phyloP scores from a whole-genome alignment of 1,139 yeast genomes.

The Chernovozyma aurita region DNA sequence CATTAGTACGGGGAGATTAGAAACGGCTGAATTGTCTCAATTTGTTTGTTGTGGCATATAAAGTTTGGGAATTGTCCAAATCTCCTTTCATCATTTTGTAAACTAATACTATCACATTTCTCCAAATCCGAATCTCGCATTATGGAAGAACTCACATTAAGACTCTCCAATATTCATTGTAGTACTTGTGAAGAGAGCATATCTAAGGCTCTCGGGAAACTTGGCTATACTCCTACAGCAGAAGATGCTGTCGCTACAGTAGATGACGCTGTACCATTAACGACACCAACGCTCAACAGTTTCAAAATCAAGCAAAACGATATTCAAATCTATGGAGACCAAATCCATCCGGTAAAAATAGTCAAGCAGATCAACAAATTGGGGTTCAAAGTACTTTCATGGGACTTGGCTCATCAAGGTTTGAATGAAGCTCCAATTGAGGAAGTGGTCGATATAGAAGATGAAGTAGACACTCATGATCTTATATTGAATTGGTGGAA shows the following conservation, averaged over 20 bases:
- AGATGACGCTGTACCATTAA: neutral
- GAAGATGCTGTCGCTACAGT: no score
- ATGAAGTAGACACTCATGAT: slow-evolving; percentile 5
- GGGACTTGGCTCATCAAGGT: slow-evolving; percentile 21
- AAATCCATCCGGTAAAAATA: slow-evolving; percentile 13
- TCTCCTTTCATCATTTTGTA: no score
- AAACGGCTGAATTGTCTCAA: no score
- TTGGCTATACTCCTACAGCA: slow-evolving; percentile 1
- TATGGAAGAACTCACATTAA: slow-evolving; percentile 26
- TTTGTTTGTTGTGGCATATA: no score
- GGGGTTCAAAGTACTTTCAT: slow-evolving; percentile 31
- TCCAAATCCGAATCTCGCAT: neutral
- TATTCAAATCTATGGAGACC: slow-evolving; percentile 6
- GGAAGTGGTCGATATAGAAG: slow-evolving; percentile 1
- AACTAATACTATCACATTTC: no score
- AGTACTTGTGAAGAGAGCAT: slow-evolving; percentile 43
- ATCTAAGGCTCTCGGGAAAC: slow-evolving; percentile 13
- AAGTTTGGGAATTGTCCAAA: no score
- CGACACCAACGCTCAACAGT: slow-evolving; percentile 8
- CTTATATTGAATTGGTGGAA: slow-evolving; percentile 8
- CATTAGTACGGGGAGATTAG: no score
- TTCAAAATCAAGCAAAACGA: slow-evolving; percentile 12
- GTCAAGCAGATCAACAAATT: slow-evolving; percentile 17
- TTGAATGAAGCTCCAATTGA: slow-evolving; percentile 11
- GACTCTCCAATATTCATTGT: slow-evolving; percentile 49